These are phyloP conservation scores for Tagetes patula DNA, from an alignment of 129 eudicot species.

Conservation along the genomic window DNA sequence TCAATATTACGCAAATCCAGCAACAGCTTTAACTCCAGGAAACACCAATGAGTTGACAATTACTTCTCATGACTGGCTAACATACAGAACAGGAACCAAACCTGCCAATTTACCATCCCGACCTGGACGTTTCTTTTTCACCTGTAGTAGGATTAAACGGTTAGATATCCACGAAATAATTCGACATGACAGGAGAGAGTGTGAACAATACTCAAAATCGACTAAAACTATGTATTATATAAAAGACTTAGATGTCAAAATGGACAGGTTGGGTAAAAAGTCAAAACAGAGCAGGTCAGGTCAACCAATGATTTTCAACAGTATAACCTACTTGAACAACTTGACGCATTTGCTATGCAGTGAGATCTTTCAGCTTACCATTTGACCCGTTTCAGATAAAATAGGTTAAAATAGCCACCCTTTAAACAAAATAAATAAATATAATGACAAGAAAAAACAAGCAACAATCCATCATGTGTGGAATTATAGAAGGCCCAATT, in stretches of 20 bases:
- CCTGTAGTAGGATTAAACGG: constrained; percentile 46
- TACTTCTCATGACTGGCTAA: constrained; percentile 60
- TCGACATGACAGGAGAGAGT: too few relatives aligned
- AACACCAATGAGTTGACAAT: neutral
- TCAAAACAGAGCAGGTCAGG: neutral
- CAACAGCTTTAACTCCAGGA: neutral
- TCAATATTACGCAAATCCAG: neutral
- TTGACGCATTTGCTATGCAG: neutral
- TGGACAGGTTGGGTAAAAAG: neutral
- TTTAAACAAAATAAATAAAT: neutral
- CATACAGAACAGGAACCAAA: constrained; percentile 89
- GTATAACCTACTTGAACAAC: neutral
- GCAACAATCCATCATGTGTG: constrained; percentile 5
- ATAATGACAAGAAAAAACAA: neutral
- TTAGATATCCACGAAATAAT: neutral
- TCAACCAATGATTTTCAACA: neutral
- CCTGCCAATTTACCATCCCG: constrained; percentile 97
- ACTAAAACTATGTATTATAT: neutral
- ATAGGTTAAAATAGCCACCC: constrained; percentile 6
- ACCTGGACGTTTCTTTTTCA: constrained; percentile 87
- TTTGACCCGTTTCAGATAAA: neutral
- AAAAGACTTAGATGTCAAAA: neutral
- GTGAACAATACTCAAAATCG: neutral
- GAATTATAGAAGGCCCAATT: neutral
- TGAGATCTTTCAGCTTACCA: neutral